Evolutionary conservation across 371 early-diverging fungal species (phyloP).

Genomic region (Rhizopus sp.): DNA sequence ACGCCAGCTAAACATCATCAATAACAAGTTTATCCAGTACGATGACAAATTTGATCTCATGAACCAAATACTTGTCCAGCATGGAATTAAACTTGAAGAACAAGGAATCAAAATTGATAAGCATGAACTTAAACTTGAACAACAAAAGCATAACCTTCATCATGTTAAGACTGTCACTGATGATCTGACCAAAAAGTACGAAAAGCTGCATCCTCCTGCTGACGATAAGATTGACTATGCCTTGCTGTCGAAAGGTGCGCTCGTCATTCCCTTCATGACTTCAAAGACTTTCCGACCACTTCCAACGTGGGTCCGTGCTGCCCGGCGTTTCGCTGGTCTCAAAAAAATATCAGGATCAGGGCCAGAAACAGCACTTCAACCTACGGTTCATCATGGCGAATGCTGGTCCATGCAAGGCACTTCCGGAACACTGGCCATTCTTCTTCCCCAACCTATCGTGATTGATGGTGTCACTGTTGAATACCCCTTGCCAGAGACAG

Average conservation of each 20-base stretch:
- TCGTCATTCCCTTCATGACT: slow-evolving; percentile 62
- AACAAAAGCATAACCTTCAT: too few relatives aligned
- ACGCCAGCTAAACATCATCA: too few relatives aligned
- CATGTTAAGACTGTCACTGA: not conserved
- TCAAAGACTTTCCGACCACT: slow-evolving; percentile 7
- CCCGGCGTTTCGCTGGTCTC: not conserved
- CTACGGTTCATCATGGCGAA: slow-evolving; percentile 1
- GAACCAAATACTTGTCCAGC: too few relatives aligned
- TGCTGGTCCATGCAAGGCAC: slow-evolving; percentile 23
- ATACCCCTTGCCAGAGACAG: slow-evolving; percentile 5
- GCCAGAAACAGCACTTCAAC: slow-evolving; percentile 13
- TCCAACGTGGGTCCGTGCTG: slow-evolving; percentile 7
- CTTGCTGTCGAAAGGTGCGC: slow-evolving; percentile 63
- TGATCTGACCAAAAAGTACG: slow-evolving; percentile 27
- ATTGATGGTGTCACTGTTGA: slow-evolving; percentile 17
- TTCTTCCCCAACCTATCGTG: slow-evolving; percentile 11
- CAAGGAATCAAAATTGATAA: too few relatives aligned
- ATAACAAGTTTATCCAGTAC: too few relatives aligned
- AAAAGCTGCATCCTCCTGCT: slow-evolving; percentile 31
- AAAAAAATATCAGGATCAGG: not conserved
- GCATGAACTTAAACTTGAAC: too few relatives aligned
- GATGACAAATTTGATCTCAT: too few relatives aligned
- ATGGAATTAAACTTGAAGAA: too few relatives aligned
- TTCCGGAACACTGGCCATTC: slow-evolving; percentile 9
- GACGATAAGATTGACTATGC: slow-evolving; percentile 68